These are phyloP conservation scores for Scenedesmus sp. DNA, from an alignment of 163 green algal species.

Conservation along the genomic window DNA sequence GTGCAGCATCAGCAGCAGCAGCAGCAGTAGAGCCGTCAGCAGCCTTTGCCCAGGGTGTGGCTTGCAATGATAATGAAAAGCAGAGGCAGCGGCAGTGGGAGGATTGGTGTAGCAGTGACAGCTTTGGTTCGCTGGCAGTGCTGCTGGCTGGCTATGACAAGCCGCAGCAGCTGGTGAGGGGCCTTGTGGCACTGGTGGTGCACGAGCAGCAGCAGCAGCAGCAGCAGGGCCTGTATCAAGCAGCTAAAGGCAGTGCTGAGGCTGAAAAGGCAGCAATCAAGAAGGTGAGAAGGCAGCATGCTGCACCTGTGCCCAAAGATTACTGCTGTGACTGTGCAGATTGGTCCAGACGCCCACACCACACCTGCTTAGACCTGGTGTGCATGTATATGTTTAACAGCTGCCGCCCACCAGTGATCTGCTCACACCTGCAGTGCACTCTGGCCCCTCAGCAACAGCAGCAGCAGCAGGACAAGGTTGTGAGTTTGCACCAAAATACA, in stretches of 20 bases:
- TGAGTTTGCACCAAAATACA: neutral
- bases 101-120: neutral
- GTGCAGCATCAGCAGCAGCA: neutral
- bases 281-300: neutral
- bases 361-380: neutral
- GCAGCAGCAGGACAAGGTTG: too few species aligned
- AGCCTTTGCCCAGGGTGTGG: neutral
- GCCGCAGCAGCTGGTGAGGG: constrained; percentile 17
- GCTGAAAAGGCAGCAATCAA: constrained; percentile 10
- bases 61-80: neutral
- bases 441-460: too few species aligned
- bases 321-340: neutral
- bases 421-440: too few species aligned
- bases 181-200: constrained; percentile 11
- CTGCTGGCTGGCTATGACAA: constrained; percentile 19
- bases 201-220: constrained; percentile 32
- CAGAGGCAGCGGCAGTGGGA: constrained; percentile 12
- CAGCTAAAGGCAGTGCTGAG: neutral
- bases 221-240: neutral
- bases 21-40: neutral
- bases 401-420: neutral
- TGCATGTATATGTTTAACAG: neutral
- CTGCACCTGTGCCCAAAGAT: too few species aligned
- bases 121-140: neutral
- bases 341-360: neutral